These are phyloP conservation scores for Scheffersomyces stambukii DNA, from an alignment of 1,139 yeast species.

Conservation along the genomic window DNA sequence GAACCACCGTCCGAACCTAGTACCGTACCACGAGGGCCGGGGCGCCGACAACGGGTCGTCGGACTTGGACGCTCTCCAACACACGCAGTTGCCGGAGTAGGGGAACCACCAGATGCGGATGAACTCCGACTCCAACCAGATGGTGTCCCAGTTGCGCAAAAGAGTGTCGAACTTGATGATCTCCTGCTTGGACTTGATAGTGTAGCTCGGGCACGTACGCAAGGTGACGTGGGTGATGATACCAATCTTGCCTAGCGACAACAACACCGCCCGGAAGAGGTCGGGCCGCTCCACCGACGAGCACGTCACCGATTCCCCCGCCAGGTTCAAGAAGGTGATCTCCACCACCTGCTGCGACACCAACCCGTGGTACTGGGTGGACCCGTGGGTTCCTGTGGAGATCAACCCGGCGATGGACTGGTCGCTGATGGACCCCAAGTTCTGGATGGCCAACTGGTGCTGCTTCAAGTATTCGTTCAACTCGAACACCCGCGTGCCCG, in stretches of 20 bases:
- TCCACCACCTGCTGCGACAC: slow-evolving; percentile 85
- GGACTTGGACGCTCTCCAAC: slow-evolving; percentile 85
- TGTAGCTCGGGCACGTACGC: slow-evolving; percentile 79
- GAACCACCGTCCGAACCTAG: slow-evolving; percentile 68
- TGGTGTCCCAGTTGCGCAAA: slow-evolving; percentile 59
- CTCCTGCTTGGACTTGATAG: slow-evolving; percentile 77
- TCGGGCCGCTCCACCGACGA: slow-evolving; percentile 66
- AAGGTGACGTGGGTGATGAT: slow-evolving; percentile 84
- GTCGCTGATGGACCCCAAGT: slow-evolving; percentile 89
- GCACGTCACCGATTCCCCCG: slow-evolving; percentile 67
- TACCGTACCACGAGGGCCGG: slow-evolving; percentile 81
- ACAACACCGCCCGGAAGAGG: slow-evolving; percentile 75
- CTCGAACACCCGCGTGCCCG: slow-evolving; percentile 82
- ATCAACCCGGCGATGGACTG: slow-evolving; percentile 93
- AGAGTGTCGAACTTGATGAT: slow-evolving; percentile 73
- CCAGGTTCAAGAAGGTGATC: slow-evolving; percentile 65
- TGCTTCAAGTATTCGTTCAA: slow-evolving; percentile 63
- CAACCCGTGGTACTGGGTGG: slow-evolving; percentile 87
- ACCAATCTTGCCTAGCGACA: slow-evolving; percentile 90
- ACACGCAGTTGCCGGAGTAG: slow-evolving; percentile 74
- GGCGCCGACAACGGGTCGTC: slow-evolving; percentile 63
- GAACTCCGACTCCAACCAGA: slow-evolving; percentile 91
- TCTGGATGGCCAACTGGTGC: slow-evolving; percentile 77
- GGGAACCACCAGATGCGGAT: slow-evolving; percentile 98
- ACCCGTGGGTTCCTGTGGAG: slow-evolving; percentile 96